Percentiles rank a stretch among this genome's conserved stretches.
Conservation (phyloP, 768 basidiomycete genomes). For the Termitomyces titanicus region DNA sequence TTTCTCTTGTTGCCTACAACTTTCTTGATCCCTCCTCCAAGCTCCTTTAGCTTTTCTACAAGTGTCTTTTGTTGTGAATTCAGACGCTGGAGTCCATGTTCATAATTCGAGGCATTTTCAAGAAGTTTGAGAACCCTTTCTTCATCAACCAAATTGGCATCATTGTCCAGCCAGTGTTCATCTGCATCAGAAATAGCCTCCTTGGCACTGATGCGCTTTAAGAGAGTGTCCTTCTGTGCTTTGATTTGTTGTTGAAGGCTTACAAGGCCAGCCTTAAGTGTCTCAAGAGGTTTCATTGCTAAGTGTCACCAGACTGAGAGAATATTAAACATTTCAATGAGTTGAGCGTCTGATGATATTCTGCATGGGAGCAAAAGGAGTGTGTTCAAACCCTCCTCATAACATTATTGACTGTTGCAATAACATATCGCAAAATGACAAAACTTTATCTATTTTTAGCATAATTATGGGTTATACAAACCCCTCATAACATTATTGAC, state of each 20-base stretch:
- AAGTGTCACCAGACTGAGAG: no score
- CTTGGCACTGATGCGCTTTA: background rate
- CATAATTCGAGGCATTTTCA: constrained; percentile 20
- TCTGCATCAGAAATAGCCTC: constrained; percentile 12
- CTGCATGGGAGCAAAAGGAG: no score
- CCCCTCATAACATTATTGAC: no score
- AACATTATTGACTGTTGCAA: no score
- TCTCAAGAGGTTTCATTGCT: constrained; percentile 2
- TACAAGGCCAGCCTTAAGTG: constrained; percentile 7
- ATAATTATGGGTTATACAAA: constrained; percentile 15
- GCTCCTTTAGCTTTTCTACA: background rate
- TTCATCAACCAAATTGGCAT: constrained; percentile 20
- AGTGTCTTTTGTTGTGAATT: constrained; percentile 7
- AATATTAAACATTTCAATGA: no score
- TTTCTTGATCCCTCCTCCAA: no score
- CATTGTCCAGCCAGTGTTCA: constrained; percentile 18
- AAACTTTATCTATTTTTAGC: background rate
- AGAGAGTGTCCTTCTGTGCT: constrained; percentile 7
- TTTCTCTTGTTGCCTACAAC: background rate
- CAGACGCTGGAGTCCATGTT: constrained; percentile 14
- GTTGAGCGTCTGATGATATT: no score
- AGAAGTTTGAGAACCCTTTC: constrained; percentile 13
- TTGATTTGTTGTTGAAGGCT: constrained; percentile 2
- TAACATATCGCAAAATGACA: no score
- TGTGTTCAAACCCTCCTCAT: no score